phyloP scores from a whole-genome alignment of 2,329 filamentous ascomycete species.

The Fonsecaea multimorphosa region DNA sequence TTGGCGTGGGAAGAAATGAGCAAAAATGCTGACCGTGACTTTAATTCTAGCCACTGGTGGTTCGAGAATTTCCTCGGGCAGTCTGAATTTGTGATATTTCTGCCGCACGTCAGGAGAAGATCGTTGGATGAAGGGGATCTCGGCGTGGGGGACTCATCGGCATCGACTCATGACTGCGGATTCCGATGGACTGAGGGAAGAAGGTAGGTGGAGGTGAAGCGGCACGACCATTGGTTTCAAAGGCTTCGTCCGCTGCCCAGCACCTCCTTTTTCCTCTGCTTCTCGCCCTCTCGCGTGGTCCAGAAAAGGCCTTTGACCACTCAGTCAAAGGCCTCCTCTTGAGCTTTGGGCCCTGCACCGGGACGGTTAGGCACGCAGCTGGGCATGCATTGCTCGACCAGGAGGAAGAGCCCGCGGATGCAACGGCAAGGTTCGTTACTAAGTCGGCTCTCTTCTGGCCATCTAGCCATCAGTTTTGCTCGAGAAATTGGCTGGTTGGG shows the following conservation, averaged over 20 bases:
- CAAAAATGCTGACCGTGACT: conserved; percentile 27
- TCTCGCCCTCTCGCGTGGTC: conserved; percentile 10
- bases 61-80: conserved; percentile 10
- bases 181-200: conserved; percentile 7
- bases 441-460: conserved; percentile 12
- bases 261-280: conserved; percentile 6
- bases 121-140: conserved; percentile 9
- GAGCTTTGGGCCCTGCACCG: conserved; percentile 18
- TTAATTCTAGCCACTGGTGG: conserved; percentile 1
- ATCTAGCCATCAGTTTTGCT: conserved; percentile 13
- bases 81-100: conserved; percentile 12
- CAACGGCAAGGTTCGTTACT: conserved; percentile 10
- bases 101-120: conserved; percentile 10
- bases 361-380: conserved; percentile 4
- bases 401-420: conserved; percentile 7
- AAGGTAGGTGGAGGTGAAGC: conserved; percentile 16
- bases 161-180: conserved; percentile 10
- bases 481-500: conserved; percentile 13
- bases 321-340: conserved; percentile 12
- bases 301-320: conserved; percentile 10
- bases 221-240: conserved; percentile 3
- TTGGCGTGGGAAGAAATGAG: conserved; percentile 24
- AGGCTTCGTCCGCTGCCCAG: conserved; percentile 2
- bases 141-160: conserved; percentile 11
- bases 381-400: background rate